Conservation (phyloP, 805 yeast species). For the Saccharomycopsis oosterbeekiorum region DNA sequence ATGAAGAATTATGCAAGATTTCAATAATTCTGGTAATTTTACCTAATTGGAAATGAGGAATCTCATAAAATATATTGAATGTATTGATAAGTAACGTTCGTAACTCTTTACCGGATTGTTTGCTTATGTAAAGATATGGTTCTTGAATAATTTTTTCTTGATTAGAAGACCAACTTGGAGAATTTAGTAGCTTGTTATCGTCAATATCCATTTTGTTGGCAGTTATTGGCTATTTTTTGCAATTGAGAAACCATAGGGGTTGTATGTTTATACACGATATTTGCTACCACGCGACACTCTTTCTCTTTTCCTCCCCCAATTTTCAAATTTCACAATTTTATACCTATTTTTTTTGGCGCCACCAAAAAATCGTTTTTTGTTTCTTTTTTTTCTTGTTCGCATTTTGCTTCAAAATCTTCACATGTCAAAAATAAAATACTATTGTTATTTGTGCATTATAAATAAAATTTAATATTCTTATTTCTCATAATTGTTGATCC, state of each 20-base stretch:
- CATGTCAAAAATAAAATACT: background rate
- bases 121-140: constrained; percentile 43
- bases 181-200: background rate
- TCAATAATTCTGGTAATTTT: constrained; percentile 42
- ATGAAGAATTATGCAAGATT: constrained; percentile 54
- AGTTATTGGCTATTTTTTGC: no score
- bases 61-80: constrained; percentile 42
- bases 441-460: background rate
- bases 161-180: constrained; percentile 24
- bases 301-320: no score
- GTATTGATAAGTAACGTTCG: constrained; percentile 39
- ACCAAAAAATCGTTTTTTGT: background rate
- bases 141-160: constrained; percentile 26
- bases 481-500: no score
- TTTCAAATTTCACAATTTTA: background rate
- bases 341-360: background rate
- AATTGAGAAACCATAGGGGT: no score
- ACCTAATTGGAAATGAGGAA: constrained; percentile 31
- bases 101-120: constrained; percentile 48
- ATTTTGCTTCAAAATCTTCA: background rate
- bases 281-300: no score
- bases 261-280: no score
- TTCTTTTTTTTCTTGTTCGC: background rate
- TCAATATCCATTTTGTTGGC: constrained; percentile 15
- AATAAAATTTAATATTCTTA: no score